These are phyloP conservation scores for Bjerkandera adusta DNA, from an alignment of 1,284 basidiomycete species.

Conservation along the genomic window DNA sequence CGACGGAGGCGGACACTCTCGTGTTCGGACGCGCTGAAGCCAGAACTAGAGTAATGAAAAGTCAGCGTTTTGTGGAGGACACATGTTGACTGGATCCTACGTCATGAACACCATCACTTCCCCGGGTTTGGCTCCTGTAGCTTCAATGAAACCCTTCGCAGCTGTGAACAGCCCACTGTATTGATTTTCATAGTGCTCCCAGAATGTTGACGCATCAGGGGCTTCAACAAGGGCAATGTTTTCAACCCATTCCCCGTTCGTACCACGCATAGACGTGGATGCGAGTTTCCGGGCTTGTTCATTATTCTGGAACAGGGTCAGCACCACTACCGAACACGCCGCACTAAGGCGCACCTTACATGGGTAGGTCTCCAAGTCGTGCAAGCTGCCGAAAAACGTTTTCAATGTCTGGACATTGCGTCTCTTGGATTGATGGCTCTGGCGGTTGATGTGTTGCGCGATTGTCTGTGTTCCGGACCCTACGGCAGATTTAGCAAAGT, in stretches of 20 bases:
- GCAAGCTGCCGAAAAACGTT: slow-evolving; percentile 85
- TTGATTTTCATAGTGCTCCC: slow-evolving; percentile 67
- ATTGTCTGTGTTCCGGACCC: slow-evolving; percentile 94
- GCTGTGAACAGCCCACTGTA: slow-evolving; percentile 73
- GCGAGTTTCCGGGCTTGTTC: slow-evolving; percentile 75
- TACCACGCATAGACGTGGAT: slow-evolving; percentile 74
- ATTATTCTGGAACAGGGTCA: neutral
- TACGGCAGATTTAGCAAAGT: slow-evolving; percentile 27
- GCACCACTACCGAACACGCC: neutral
- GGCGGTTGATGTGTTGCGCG: slow-evolving; percentile 87
- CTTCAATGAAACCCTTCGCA: slow-evolving; percentile 73
- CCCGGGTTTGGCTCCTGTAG: slow-evolving; percentile 35
- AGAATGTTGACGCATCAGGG: slow-evolving; percentile 74
- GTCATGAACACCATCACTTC: slow-evolving; percentile 1
- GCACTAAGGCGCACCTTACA: slow-evolving; percentile 80
- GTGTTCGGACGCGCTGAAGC: slow-evolving; percentile 93
- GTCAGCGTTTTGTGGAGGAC: neutral
- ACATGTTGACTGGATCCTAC: neutral
- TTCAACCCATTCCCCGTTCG: slow-evolving; percentile 89
- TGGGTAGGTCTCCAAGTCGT: slow-evolving; percentile 90
- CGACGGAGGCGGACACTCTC: slow-evolving; percentile 91
- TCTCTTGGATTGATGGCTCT: slow-evolving; percentile 45
- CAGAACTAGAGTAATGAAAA: slow-evolving; percentile 48
- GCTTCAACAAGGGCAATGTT: slow-evolving; percentile 89
- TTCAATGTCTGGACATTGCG: slow-evolving; percentile 37